These are phyloP conservation scores for Mallotus nudiflorus DNA, from an alignment of 345 rosid species.

Conservation along the genomic window DNA sequence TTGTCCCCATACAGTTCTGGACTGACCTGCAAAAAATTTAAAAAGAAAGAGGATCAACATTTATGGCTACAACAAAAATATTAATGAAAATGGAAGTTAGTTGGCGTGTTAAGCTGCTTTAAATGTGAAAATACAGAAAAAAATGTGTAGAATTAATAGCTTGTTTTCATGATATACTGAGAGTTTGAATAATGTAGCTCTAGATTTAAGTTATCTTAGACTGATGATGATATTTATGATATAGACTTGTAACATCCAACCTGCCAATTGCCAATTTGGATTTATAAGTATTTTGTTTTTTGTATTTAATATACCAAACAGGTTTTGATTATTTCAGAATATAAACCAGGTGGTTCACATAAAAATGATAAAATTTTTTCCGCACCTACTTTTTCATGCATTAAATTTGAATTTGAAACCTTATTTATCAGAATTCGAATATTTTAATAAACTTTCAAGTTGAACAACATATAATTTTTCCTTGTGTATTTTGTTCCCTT, in stretches of 20 bases:
- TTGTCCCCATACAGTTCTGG: conserved; percentile 95
- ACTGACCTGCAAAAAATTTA: conserved; percentile 63
- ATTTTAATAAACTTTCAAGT: too few relatives aligned
- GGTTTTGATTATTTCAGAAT: too few relatives aligned
- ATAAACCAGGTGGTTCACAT: too few relatives aligned
- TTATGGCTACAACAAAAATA: not conserved
- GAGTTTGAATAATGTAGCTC: not conserved
- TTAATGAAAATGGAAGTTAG: conserved; percentile 27
- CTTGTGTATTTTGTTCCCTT: too few relatives aligned
- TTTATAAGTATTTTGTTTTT: too few relatives aligned
- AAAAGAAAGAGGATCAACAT: conserved; percentile 1
- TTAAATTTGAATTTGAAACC: too few relatives aligned
- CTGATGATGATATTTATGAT: conserved; percentile 1
- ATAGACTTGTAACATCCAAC: not conserved
- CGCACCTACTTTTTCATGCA: too few relatives aligned
- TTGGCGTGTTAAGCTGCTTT: conserved; percentile 34
- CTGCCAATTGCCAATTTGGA: not conserved
- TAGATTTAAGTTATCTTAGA: conserved; percentile 1
- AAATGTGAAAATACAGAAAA: conserved; percentile 29
- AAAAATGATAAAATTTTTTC: too few relatives aligned
- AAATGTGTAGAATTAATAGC: not conserved
- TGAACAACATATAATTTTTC: too few relatives aligned
- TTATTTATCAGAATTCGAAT: too few relatives aligned
- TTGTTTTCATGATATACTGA: not conserved
- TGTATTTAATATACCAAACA: too few relatives aligned